These are phyloP conservation scores for Sergeia podlipaevii DNA, from an alignment of 208 protist species.

Conservation along the genomic window DNA sequence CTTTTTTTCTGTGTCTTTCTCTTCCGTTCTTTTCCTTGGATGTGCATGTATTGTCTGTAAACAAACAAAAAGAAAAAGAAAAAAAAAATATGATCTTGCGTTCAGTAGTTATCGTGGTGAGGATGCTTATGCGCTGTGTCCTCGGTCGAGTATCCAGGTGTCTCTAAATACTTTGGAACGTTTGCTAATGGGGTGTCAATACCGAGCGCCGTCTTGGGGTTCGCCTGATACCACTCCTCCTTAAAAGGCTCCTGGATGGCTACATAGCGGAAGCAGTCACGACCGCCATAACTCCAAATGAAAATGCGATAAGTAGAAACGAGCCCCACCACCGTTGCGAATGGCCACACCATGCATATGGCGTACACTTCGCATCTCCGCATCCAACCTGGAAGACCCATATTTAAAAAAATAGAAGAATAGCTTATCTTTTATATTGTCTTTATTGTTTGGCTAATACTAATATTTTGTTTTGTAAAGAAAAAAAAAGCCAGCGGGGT, in stretches of 20 bases:
- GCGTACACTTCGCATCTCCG: slow-evolving; percentile 79
- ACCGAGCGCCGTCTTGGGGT: slow-evolving; percentile 72
- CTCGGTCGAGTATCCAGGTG: slow-evolving; percentile 45
- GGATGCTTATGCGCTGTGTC: slow-evolving; percentile 37
- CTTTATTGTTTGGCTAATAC: background rate
- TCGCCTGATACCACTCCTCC: slow-evolving; percentile 85
- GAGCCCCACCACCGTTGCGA: slow-evolving; percentile 52
- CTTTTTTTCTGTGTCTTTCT: too few relatives aligned
- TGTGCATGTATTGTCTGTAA: too few relatives aligned
- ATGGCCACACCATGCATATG: slow-evolving; percentile 82
- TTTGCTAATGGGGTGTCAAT: slow-evolving; percentile 80
- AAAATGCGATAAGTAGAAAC: slow-evolving; percentile 74
- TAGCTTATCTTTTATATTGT: too few relatives aligned
- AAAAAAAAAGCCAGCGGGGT: background rate
- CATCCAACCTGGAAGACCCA: slow-evolving; percentile 70
- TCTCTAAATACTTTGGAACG: slow-evolving; percentile 82
- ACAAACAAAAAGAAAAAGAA: too few relatives aligned
- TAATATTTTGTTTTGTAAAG: background rate
- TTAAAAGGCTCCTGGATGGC: slow-evolving; percentile 83
- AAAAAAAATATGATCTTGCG: too few relatives aligned
- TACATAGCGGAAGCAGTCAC: slow-evolving; percentile 86
- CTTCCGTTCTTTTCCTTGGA: too few relatives aligned
- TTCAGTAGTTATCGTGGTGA: slow-evolving; percentile 80
- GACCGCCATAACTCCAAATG: slow-evolving; percentile 87
- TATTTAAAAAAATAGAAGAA: too few relatives aligned